A percentile compares a stretch with the other conserved stretches of the same genome.
These are phyloP conservation scores for Daedalea quercina DNA, from an alignment of 768 basidiomycete species.

Conservation along the genomic window DNA sequence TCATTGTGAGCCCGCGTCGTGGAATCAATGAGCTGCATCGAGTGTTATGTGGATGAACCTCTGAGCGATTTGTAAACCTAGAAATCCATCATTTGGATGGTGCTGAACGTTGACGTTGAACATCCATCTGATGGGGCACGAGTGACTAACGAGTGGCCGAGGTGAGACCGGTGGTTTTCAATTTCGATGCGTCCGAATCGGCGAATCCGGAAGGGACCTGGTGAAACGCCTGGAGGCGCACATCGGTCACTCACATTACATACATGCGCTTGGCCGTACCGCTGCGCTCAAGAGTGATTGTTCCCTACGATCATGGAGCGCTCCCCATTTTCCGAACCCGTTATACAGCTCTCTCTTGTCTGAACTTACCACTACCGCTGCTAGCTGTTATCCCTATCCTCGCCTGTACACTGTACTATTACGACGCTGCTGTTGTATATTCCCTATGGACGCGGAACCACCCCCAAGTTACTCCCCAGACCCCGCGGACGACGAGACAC, in stretches of 20 bases:
- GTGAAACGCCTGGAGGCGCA: not conserved
- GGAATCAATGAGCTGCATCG: too few relatives aligned
- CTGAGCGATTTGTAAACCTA: too few relatives aligned
- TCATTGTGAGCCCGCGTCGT: too few relatives aligned
- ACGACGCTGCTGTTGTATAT: slow-evolving; percentile 3
- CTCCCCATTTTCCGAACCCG: not conserved
- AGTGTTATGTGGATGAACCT: too few relatives aligned
- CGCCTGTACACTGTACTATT: not conserved
- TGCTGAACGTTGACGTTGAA: too few relatives aligned
- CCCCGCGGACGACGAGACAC: slow-evolving; percentile 4
- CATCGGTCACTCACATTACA: not conserved
- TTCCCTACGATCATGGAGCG: not conserved
- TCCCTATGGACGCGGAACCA: slow-evolving; percentile 16
- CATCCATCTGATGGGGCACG: too few relatives aligned
- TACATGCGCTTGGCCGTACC: not conserved
- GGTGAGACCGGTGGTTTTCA: too few relatives aligned
- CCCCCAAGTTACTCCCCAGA: slow-evolving; percentile 22
- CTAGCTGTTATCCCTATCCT: not conserved
- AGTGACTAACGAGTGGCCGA: too few relatives aligned
- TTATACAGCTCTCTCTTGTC: not conserved
- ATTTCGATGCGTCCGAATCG: too few relatives aligned
- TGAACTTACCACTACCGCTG: not conserved
- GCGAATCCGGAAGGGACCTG: too few relatives aligned
- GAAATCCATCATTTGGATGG: too few relatives aligned
- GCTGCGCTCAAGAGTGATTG: not conserved